Base-by-base conservation (phyloP, 2,329 filamentous ascomycete genomes). In the Beauveria caledonica region DNA sequence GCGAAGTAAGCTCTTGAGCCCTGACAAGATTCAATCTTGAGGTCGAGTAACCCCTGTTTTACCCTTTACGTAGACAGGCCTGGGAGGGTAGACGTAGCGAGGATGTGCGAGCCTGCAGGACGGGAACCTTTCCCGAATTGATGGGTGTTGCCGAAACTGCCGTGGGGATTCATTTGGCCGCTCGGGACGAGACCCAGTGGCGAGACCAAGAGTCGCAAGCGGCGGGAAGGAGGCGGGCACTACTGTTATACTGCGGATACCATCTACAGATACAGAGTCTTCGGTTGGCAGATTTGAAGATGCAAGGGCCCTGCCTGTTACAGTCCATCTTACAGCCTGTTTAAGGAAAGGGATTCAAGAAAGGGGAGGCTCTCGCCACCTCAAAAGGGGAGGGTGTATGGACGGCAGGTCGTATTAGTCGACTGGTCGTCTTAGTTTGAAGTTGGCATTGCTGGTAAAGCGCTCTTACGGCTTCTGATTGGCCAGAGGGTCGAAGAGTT, bases 171-270 rank as follows among this genome's bases (percentile, higher is more conserved):
- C 51, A 36, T 13, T 36, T 29, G 25, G n/a, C n/a, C 21, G n/a
- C 53, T 46, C 42, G 27, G 15, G 21, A 46, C 25, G 40, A 45
- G 25, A 15, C 40, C 53, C 36, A 23, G 53, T 36, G 52, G 17
- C 33, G 7, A 42, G 2, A 36, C 33, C 55, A 49, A 50, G n/a
- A 33, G 53, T 56, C 21, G 23, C 45, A 58, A 50, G 55, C 45
- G 55, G 55, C 55, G 55, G 55, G 55, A 58, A 58, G 23, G 45
- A 49, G 40, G 19, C 55, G 55, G 55, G 45, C 45, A 46, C 55
- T 58, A 50, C 45, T 33, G 29, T 50, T 40, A 58, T 58, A 50
- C 48, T 40, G 55, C 55, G 55, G 55, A 58, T 50, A 50, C 55
- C 54, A 58, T 50, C 45, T 45, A 21, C 45, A 58, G 45, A 58